phyloP scores from a whole-genome alignment of 129 eudicot species.

The Logfia minima region DNA sequence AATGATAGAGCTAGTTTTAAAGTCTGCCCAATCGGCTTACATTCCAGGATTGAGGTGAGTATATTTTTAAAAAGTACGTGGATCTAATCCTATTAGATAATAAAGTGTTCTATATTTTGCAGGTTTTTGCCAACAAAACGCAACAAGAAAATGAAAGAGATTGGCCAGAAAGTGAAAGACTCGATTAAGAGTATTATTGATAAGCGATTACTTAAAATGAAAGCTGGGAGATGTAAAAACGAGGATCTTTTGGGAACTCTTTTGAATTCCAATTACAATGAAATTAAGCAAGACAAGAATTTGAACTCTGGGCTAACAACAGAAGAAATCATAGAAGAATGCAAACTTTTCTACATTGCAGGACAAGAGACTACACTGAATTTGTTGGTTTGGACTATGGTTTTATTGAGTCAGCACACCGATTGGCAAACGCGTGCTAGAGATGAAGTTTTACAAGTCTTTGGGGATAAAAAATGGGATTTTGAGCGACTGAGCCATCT shows the following conservation, averaged over 20 bases:
- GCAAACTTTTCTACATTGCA: too few relatives aligned
- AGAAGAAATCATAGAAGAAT: constrained; percentile 12
- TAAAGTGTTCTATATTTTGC: too few relatives aligned
- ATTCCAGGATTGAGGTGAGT: constrained; percentile 24
- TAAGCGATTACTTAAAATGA: constrained; percentile 2
- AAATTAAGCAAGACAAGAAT: background rate
- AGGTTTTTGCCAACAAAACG: constrained; percentile 19
- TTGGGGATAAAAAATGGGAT: background rate
- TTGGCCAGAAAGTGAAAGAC: background rate
- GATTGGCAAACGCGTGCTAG: constrained; percentile 22
- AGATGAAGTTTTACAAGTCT: background rate
- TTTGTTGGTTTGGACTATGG: background rate
- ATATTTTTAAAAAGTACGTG: too few relatives aligned
- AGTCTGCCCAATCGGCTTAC: background rate
- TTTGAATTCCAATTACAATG: constrained; percentile 14
- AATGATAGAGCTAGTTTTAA: too few relatives aligned
- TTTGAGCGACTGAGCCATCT: constrained; percentile 17
- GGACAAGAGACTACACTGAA: too few relatives aligned
- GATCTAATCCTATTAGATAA: too few relatives aligned
- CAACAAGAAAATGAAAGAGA: constrained; percentile 13
- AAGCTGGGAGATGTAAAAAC: background rate
- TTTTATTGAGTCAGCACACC: constrained; percentile 16
- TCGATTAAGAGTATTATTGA: constrained; percentile 8
- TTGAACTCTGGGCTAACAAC: background rate
- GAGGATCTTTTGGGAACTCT: constrained; percentile 24